Conservation (phyloP, 192 early-diverging fungal species). For the Backusella tarrabulga region DNA sequence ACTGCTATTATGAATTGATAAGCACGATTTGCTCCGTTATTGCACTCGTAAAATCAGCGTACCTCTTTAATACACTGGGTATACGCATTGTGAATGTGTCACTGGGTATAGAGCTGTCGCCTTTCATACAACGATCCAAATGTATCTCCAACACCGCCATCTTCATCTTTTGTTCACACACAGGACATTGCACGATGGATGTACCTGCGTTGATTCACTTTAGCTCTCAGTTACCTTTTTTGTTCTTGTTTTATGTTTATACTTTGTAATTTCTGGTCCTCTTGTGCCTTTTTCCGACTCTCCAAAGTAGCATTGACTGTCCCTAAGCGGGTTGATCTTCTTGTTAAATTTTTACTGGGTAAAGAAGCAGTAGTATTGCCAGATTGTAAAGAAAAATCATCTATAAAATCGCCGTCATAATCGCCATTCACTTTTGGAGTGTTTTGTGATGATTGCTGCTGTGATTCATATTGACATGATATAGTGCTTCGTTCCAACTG, state of each 20-base stretch:
- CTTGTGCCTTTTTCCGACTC: neutral
- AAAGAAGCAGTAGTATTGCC: neutral
- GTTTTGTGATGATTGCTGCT: neutral
- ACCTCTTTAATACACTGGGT: neutral
- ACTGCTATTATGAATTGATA: neutral
- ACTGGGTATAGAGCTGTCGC: constrained; percentile 15
- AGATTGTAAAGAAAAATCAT: neutral
- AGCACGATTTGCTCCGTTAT: neutral
- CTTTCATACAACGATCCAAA: constrained; percentile 30
- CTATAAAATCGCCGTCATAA: neutral
- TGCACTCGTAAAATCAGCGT: neutral
- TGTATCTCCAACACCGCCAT: constrained; percentile 35
- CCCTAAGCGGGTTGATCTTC: neutral
- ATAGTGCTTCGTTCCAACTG: neutral
- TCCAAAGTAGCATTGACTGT: neutral
- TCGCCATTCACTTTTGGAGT: neutral
- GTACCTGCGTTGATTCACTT: neutral
- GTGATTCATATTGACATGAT: neutral
- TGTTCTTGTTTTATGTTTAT: neutral
- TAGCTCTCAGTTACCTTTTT: neutral
- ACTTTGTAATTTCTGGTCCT: neutral
- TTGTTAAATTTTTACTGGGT: neutral
- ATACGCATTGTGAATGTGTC: neutral
- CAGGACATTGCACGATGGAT: constrained; percentile 34
- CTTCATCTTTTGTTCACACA: constrained; percentile 30